Evolutionary conservation across 352 stramenopile species (phyloP), one percentile per base, ranked within the genome.

Genomic region (Phytophthora rubi): DNA sequence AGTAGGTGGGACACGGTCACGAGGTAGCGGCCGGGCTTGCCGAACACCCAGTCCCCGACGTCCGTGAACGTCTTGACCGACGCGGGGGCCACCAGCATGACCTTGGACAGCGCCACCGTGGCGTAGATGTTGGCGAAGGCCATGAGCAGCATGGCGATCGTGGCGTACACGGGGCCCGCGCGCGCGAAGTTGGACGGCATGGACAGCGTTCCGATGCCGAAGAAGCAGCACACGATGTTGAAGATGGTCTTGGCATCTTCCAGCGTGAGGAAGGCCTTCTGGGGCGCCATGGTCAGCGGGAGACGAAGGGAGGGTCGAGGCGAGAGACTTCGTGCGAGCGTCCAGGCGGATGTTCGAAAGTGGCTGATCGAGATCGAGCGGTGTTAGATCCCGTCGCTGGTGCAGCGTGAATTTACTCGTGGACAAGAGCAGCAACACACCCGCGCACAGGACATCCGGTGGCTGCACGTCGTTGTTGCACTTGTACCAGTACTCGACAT

Each of bases 121-220:
- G 77, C 73, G 55, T 77, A 81, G 52, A 82, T 78, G 65, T 85
- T 85, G 60, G 67, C 75, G 32, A 73, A 72, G 6, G 75, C 77
- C 77, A 85, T 85, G 30, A 85, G 74, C 45, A 81, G 39, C 54
- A 82, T 76, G 21, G 78, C 78, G 42, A 81, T 69, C 0, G 65
- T 67, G 12, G 78, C 78, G 58, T 73, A 72, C 16, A 75, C 74
- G 3, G 76, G 76, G 7, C 78, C 76, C 23, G 78, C 75, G 28
- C 78, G 78, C n/a, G 78, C 70, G 48, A 81, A 87, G 63, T 82
- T 87, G 53, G 69, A 74, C 16, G 79, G 76, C 64, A 87, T 83
- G 30, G 76, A 77, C 28, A 87, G 75, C 58, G 79, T 82, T 10
- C 79, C 79, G 64, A 75, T 75, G 30, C 68, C 68, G 56, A 68